Base-by-base conservation (phyloP, 257 asterid species). In the Nicotiana undulata region DNA sequence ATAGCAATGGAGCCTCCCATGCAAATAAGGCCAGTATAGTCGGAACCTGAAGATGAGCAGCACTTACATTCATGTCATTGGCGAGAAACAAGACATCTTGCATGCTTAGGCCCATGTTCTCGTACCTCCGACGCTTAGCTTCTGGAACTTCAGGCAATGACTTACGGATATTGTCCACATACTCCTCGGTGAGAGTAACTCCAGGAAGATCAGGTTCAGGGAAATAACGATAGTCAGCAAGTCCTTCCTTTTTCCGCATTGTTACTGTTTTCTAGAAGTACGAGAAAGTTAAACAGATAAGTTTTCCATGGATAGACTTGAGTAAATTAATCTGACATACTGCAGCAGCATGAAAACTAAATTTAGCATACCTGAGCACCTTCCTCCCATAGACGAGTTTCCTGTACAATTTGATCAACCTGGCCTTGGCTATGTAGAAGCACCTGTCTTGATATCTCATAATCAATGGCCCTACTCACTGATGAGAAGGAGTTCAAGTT, bases 121-220 rank as follows among this genome's bases (percentile, higher is more conserved):
- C 97, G 66, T 91, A 96, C 87, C 97, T 90, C 70, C 97, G 87
- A 82, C 97, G 96, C 84, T 96, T 96, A 83, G 76, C 82, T 91
- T 96, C 99, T 15, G 99, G 99, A 81, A 96, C 88, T 88, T 96
- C 99, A 75, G 99, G 99, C 80, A 96, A 89, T 18, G 97, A 92
- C 80, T 84, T 82, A 64, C 84, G 92, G 77, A 94, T 86, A 31
- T 44, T 79, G 65, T 88, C 85, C 77, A 94, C 84, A 80, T 89
- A 96, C 46, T 90, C 97, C 82, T 91, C 83, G 24, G 81, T 93
- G 80, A 94, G 90, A 86, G 87, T 53, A 83, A 96, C 97, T 61
- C 92, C 96, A 9, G 97, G 99, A 88, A 96, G 97, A 90, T 96
- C 99, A 20, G 98, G 99, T 89, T 96, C 99, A 3, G 99, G 99